Percentiles rank a stretch among this genome's conserved stretches.
Conservation (phyloP, 768 basidiomycete genomes). For the Leccinum uliginosum region DNA sequence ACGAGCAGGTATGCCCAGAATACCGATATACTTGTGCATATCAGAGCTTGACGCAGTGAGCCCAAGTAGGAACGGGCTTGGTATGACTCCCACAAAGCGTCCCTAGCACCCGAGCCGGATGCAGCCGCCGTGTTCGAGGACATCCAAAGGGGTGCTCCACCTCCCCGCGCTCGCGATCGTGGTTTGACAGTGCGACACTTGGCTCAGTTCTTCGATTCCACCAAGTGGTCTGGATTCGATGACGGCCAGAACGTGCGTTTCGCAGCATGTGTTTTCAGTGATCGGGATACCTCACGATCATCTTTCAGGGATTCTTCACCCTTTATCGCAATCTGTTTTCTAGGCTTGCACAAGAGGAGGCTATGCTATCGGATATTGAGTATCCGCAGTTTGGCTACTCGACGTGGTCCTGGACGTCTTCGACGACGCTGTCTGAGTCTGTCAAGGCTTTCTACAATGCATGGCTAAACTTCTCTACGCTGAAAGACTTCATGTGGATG, state of each 20-base stretch:
- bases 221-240: constrained; percentile 61
- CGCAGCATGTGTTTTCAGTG: not conserved
- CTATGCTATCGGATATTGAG: constrained; percentile 36
- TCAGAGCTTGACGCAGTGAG: constrained; percentile 12
- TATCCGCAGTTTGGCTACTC: constrained; percentile 85
- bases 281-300: not conserved
- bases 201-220: constrained; percentile 76
- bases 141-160: constrained; percentile 64
- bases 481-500: constrained; percentile 85
- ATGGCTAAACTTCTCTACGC: constrained; percentile 84
- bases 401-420: constrained; percentile 63
- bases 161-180: constrained; percentile 54
- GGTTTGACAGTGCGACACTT: constrained; percentile 81
- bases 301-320: constrained; percentile 76
- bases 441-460: constrained; percentile 75
- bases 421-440: constrained; percentile 43
- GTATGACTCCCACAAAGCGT: constrained; percentile 92
- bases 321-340: constrained; percentile 86
- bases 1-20: constrained; percentile 73
- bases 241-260: constrained; percentile 55
- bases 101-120: constrained; percentile 76
- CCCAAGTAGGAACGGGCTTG: constrained; percentile 89
- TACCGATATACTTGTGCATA: not conserved
- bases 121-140: constrained; percentile 83
- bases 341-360: constrained; percentile 79